Conservation (phyloP, 2,329 filamentous ascomycete genomes). For the Pseudogymnoascus sp. region DNA sequence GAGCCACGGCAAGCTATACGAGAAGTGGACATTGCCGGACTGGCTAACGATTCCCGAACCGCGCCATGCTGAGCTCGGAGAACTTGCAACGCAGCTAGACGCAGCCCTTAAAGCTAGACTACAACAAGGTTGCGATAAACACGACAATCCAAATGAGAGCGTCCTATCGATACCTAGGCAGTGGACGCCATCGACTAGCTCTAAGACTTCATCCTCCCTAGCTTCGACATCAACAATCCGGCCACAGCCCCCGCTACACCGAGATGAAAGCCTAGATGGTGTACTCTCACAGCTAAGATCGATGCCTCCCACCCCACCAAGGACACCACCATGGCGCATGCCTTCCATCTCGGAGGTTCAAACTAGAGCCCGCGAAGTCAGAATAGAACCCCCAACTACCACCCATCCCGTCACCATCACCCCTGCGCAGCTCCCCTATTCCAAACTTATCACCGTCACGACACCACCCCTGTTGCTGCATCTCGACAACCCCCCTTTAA, state of each 20-base stretch:
- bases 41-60: constrained; percentile 19
- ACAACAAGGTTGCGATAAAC: not conserved
- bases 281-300: constrained; percentile 7
- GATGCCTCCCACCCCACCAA: constrained; percentile 16
- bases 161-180: not conserved
- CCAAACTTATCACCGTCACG: constrained; percentile 8
- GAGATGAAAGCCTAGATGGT: not conserved
- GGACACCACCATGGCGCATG: not conserved
- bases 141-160: not conserved
- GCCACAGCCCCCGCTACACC: not conserved
- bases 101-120: constrained; percentile 16
- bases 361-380: not conserved
- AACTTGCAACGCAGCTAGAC: constrained; percentile 15
- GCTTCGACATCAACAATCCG: constrained; percentile 18
- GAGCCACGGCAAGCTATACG: constrained; percentile 41
- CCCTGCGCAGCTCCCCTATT: constrained; percentile 16
- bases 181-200: constrained; percentile 11
- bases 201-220: not conserved
- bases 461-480: constrained; percentile 16
- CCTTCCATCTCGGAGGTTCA: not conserved
- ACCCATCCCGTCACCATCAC: not conserved
- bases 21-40: constrained; percentile 40
- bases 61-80: constrained; percentile 11
- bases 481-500: constrained; percentile 9
- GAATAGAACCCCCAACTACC: not conserved